Conservation (phyloP, 805 yeast genomes). For the Lipomyces chichibuensis region DNA sequence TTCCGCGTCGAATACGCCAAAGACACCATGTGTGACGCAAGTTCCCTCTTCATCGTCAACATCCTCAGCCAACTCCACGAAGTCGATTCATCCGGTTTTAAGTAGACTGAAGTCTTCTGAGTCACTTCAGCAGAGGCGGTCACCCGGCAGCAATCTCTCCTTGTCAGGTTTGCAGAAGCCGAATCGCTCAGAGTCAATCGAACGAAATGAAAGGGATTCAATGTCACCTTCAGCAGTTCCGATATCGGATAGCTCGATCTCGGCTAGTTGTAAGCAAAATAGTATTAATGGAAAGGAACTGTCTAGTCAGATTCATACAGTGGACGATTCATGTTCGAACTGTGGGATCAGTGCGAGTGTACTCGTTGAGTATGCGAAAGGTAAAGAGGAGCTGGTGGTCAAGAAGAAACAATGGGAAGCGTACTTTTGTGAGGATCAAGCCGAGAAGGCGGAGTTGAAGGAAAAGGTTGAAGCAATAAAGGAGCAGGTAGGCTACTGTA, state of each 20-base stretch:
- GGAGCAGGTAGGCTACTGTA: conserved; percentile 2
- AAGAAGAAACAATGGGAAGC: conserved; percentile 30
- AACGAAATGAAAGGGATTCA: background rate
- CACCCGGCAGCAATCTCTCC: conserved; percentile 1
- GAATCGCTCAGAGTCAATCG: background rate
- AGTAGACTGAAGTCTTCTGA: background rate
- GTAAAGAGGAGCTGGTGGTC: conserved; percentile 21
- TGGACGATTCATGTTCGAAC: conserved; percentile 16
- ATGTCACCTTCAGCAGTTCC: background rate
- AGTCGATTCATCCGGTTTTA: conserved; percentile 1
- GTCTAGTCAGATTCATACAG: background rate
- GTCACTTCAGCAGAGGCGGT: background rate
- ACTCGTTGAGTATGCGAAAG: conserved; percentile 22
- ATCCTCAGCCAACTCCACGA: background rate
- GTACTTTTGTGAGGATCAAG: conserved; percentile 25
- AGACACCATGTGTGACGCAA: background rate
- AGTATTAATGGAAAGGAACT: background rate
- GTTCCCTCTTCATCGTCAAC: background rate
- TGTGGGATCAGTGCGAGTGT: conserved; percentile 28
- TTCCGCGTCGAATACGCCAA: background rate
- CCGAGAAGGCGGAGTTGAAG: conserved; percentile 8
- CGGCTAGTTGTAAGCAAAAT: background rate
- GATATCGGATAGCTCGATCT: background rate
- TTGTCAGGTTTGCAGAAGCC: background rate
- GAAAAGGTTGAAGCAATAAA: conserved; percentile 10